A percentile compares a stretch with the other conserved stretches of the same genome.
Evolutionary conservation across 768 basidiomycete species (phyloP).

Genomic region (Lentinula guzmanii): DNA sequence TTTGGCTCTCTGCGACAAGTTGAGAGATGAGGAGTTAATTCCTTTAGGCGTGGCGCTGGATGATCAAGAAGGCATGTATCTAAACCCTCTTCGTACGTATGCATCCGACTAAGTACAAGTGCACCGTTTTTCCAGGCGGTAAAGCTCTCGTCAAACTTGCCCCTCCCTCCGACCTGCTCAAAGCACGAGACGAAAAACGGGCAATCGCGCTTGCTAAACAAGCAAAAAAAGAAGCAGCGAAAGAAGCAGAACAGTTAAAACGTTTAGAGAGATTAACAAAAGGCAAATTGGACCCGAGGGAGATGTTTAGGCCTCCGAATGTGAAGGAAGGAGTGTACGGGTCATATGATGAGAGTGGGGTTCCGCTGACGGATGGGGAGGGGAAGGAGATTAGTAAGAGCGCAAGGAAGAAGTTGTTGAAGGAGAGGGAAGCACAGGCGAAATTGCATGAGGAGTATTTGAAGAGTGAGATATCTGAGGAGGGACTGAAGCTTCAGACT

Average conservation of each 20-base stretch:
- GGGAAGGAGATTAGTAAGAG: slow-evolving; percentile 86
- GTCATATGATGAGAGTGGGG: slow-evolving; percentile 79
- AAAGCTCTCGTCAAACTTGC: slow-evolving; percentile 92
- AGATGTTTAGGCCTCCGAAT: slow-evolving; percentile 83
- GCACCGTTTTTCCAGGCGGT: slow-evolving; percentile 54
- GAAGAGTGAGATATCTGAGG: slow-evolving; percentile 29
- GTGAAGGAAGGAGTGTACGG: slow-evolving; percentile 66
- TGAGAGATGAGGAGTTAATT: slow-evolving; percentile 86
- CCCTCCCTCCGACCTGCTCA: slow-evolving; percentile 73
- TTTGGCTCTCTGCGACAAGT: slow-evolving; percentile 78
- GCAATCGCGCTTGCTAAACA: slow-evolving; percentile 69
- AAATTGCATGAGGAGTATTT: slow-evolving; percentile 79
- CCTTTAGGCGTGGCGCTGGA: slow-evolving; percentile 95
- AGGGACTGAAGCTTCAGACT: not conserved
- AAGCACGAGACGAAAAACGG: slow-evolving; percentile 83
- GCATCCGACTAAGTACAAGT: slow-evolving; percentile 6
- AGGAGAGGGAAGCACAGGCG: slow-evolving; percentile 67
- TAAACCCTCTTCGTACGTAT: not conserved
- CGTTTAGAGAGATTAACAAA: slow-evolving; percentile 78
- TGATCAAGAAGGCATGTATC: slow-evolving; percentile 79
- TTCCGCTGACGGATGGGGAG: slow-evolving; percentile 80
- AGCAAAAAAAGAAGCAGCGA: slow-evolving; percentile 69
- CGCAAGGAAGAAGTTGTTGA: slow-evolving; percentile 67
- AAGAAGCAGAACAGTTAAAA: slow-evolving; percentile 60
- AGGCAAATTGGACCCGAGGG: slow-evolving; percentile 65